Percentiles rank a stretch among this genome's conserved stretches.
These are phyloP conservation scores for Agrocybe praecox DNA, from an alignment of 768 basidiomycete genomes.

Conservation along the genomic window DNA sequence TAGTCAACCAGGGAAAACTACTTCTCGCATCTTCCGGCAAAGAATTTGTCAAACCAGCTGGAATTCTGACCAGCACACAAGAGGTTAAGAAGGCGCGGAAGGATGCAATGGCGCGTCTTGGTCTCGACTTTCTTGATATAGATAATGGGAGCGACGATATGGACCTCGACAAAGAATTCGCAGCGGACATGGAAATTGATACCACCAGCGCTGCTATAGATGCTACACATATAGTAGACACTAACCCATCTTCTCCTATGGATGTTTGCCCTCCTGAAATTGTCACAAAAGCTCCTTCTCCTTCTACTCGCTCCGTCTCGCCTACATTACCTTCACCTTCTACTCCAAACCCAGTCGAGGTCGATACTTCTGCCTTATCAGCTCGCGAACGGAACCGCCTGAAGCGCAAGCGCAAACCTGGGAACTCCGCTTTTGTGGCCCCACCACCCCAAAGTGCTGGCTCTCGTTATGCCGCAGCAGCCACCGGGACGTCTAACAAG, in stretches of 20 bases:
- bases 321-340: constrained; percentile 58
- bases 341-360: constrained; percentile 40
- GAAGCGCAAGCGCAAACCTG: constrained; percentile 92
- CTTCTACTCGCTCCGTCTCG: constrained; percentile 45
- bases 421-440: constrained; percentile 80
- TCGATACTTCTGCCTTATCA: constrained; percentile 64
- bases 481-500: constrained; percentile 64
- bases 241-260: constrained; percentile 43
- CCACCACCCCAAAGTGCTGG: constrained; percentile 64
- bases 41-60: constrained; percentile 79
- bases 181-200: constrained; percentile 55
- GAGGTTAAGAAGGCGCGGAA: constrained; percentile 88
- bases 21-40: constrained; percentile 93
- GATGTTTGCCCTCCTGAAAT: constrained; percentile 40
- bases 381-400: constrained; percentile 92
- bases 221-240: constrained; percentile 37
- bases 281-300: constrained; percentile 39
- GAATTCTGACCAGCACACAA: constrained; percentile 69
- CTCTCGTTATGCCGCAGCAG: constrained; percentile 62
- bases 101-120: constrained; percentile 87
- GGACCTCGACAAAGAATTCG: constrained; percentile 84
- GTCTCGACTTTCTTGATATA: constrained; percentile 71
- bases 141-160: constrained; percentile 81
- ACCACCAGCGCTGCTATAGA: constrained; percentile 43
- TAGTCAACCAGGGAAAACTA: constrained; percentile 75